phyloP scores from a whole-genome alignment of 371 early-diverging fungal genomes.

The Zychaea mexicana region DNA sequence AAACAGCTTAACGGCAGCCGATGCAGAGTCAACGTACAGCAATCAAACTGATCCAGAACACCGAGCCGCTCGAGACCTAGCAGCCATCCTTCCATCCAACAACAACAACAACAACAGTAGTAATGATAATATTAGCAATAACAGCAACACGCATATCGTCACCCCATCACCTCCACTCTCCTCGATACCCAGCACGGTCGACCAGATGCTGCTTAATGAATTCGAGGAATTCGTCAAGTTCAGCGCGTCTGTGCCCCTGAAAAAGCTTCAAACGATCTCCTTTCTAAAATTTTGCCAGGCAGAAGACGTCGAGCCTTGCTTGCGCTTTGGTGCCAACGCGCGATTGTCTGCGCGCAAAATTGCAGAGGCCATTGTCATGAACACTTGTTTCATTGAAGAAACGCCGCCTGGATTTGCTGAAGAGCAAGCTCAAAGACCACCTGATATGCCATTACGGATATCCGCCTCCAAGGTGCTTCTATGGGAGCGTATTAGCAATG shows the following conservation, averaged over 20 bases:
- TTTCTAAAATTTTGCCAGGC: constrained; percentile 85
- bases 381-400: constrained; percentile 77
- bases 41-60: constrained; percentile 12
- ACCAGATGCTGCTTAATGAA: constrained; percentile 71
- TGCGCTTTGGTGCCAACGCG: constrained; percentile 86
- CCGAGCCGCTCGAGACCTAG: constrained; percentile 17
- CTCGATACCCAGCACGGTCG: constrained; percentile 31
- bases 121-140: too few species aligned
- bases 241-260: constrained; percentile 59
- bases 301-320: constrained; percentile 90
- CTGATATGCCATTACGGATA: constrained; percentile 55
- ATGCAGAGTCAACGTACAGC: constrained; percentile 1
- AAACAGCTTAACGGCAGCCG: constrained; percentile 1
- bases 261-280: constrained; percentile 73
- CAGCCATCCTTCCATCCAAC: constrained; percentile 1
- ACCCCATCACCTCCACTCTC: neutral
- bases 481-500: constrained; percentile 68
- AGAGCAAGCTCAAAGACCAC: constrained; percentile 60
- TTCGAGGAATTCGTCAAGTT: constrained; percentile 80
- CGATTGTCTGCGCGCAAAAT: constrained; percentile 83
- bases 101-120: too few species aligned
- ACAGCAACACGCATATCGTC: neutral
- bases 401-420: constrained; percentile 72
- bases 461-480: constrained; percentile 61
- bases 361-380: constrained; percentile 85